Base-by-base conservation (phyloP, 192 early-diverging fungal species). In the Phycomyces nitens region DNA sequence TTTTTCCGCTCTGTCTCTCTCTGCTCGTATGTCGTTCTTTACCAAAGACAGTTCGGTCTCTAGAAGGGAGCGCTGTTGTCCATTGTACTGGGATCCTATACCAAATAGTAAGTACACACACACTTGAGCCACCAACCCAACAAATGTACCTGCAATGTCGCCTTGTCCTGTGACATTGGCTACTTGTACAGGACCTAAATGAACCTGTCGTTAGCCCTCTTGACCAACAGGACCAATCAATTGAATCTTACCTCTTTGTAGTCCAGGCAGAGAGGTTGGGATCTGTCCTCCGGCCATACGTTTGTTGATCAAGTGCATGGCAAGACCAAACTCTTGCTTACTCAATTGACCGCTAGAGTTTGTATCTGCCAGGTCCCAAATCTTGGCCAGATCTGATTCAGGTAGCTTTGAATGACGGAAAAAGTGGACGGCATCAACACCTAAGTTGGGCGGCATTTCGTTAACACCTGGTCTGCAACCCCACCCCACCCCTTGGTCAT, bases 231-330 rank as follows among this genome's bases (percentile, higher is more conserved):
- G 2, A 7, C 29, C 2, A 7, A 34, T 34, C 7, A 34, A 5
- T 34, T 34, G 2, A 34, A 34, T 34, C 47, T 61, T 61, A 61
- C 59, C 47, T 29, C 26, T 47, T 50, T 50, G 23, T 22, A 61
- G 11, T n/a, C 43, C 41, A 29, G 43, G 43, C 11, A 27, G 10
- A 0, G 73, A 71, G 11, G 76, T 74, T 16, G 96, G 94, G 14
- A 90, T 75, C 0, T 72, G 69, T 0, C 58, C 72, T 14, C 86
- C 85, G 6, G 77, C 64, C 29, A 87, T 65, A 39, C 73, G 80
- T 47, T 73, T 76, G 67, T 82, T 81, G 58, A 91, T 90, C 27
- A 92, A 71, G 44, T 89, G 76, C 89, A 94, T 89, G 18, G 90
- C 88, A 4, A 92, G 84, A 0, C 82, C 83, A 77, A 92, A 94